Evolutionary conservation across 495 filamentous ascomycete species (phyloP), one percentile per base, ranked within the genome.

Genomic region (Aspergillus steynii): DNA sequence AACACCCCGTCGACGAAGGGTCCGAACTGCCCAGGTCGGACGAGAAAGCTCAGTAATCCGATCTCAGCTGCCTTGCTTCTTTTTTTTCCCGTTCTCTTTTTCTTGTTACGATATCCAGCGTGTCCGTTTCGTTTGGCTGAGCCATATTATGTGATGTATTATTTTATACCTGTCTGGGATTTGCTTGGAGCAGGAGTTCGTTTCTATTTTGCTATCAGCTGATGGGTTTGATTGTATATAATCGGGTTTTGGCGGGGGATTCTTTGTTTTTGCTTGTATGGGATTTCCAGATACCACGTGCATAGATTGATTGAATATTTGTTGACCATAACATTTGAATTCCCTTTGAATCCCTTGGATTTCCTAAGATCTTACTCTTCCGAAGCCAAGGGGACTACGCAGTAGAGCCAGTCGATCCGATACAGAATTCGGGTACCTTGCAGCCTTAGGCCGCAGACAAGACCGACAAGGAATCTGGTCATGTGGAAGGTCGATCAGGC

Each of bases 61-160:
- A n/a, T 15, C 31, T 56, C 52, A 15, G 42, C 25, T 15, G 50
- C 37, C 48, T 5, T 47, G 32, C 34, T 55, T 60, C 52, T 47
- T 59, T n/a, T 3, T 27, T 46, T 25, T 50, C 26, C 48, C 2
- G 25, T n/a, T 29, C 15, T 56, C 51, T 27, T 32, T 51, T 55
- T 61, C 61, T 49, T 63, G 8, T 53, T 53, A 32, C 55, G 65
- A 70, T 70, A 70, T 69, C 64, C 67, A 67, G 60, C 65, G 55
- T 60, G n/a, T 50, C 25, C 31, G 37, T 34, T 49, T 14, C 27
- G 47, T 47, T 37, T 62, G 65, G 62, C 64, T 62, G 66, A 60
- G 60, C 64, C 61, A 61, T 54, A 47, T 45, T 6, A 46, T 59
- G 48, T 55, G 60, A 47, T 58, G 29, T 42, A 42, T 42, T 47